Base-by-base conservation (phyloP, 164 flowering plant genomes). In the Aristolochia californica region DNA sequence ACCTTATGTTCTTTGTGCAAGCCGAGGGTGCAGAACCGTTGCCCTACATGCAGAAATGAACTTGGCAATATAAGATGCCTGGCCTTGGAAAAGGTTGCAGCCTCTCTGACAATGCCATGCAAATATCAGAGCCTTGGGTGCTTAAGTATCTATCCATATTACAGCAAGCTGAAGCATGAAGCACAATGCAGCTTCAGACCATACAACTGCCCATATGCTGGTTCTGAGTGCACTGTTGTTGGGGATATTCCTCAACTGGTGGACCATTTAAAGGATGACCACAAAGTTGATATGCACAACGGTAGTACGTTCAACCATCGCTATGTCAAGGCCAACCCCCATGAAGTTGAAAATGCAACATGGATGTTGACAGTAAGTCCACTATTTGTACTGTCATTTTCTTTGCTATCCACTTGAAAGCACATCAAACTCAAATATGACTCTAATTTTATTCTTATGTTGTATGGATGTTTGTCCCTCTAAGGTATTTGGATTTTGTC, bases 11-110 rank as follows among this genome's bases (percentile, higher is more conserved):
- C 96, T 59, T 79, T 78, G n/a, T 91, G 98, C 84, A 91, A 84
- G 70, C 87, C 94, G 1, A 76, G 85, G 70, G 91, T 91, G 63
- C 89, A 88, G 66, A 91, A 91, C 69, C 76, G 95, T 18, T 91
- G 97, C 65, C 97, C 96, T 45, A 88, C 97, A 50, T 91, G 97
- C 70, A 75, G 97, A 67, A 89, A 88, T 73, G 97, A 91, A 65
- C 96, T 91, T 64, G 97, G 97, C 21, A 82, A 91, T 64, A 91
- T 91, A 56, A 76, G 96, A 67, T 91, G 98, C 63, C 82, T 91
- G 60, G 96, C 91, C 12, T 57, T 91, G 68, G 98, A 91, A 67
- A 85, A 88, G 65, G 91, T 91, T 47, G 98, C 98, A 44, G 96
- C 86, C 21, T 88, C 98, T 47, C 81, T 91, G 45, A 91, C 87